Conservation (phyloP, 148 eudicot genomes). For the Rhododendron griersonianum region DNA sequence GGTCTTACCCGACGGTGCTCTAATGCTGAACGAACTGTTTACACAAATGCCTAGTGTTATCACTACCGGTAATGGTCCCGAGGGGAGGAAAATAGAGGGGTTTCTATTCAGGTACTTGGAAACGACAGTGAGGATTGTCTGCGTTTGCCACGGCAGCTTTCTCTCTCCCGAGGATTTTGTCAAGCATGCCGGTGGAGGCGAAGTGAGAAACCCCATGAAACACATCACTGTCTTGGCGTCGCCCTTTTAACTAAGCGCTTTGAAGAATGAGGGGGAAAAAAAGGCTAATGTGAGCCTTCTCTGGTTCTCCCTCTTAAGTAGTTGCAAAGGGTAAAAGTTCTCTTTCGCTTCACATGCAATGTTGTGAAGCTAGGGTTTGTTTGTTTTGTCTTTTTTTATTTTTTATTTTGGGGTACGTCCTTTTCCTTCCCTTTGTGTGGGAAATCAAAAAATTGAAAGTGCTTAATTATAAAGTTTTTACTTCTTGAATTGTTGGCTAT, state of each 20-base stretch:
- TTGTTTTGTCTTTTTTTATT: no score
- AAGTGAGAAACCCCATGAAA: background rate
- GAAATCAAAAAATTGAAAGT: no score
- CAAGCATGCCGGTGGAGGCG: background rate
- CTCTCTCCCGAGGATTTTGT: background rate
- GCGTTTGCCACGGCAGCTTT: constrained; percentile 5
- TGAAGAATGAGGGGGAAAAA: background rate
- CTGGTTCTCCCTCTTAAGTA: no score
- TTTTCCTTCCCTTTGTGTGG: no score
- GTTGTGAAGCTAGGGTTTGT: no score
- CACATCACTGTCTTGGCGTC: background rate
- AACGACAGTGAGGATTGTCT: background rate
- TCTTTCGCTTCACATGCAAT: no score
- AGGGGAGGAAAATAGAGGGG: constrained; percentile 8
- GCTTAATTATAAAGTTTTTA: no score
- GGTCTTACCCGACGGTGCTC: background rate
- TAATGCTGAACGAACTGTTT: background rate
- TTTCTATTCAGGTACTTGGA: background rate
- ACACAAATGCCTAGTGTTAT: constrained; percentile 3
- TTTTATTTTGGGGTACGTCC: no score
- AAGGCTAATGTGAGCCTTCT: no score
- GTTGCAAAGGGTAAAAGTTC: no score
- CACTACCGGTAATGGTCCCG: background rate
- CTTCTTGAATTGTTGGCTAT: no score
- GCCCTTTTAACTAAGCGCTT: background rate